phyloP scores from a whole-genome alignment of 73 alveolate genomes.

The Paramecium caudatum region DNA sequence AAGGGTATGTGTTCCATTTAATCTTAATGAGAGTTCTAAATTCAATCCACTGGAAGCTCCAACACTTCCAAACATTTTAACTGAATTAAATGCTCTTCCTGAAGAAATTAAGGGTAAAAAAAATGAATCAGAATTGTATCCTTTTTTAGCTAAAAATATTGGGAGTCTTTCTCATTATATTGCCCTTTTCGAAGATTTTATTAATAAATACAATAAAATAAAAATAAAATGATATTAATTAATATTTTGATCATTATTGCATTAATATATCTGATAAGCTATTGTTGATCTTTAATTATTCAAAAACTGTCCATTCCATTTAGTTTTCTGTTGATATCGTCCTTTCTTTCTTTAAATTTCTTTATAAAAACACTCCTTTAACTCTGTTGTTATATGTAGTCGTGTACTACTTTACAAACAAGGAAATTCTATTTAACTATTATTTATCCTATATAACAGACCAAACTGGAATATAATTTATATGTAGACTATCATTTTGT shows the following conservation, averaged over 20 bases:
- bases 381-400: conserved; percentile 35
- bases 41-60: conserved; percentile 85
- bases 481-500: conserved; percentile 26
- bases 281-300: conserved; percentile 1
- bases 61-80: not conserved
- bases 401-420: conserved; percentile 37
- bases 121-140: not conserved
- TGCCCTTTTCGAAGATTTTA: conserved; percentile 32
- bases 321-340: not conserved
- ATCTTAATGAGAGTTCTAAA: conserved; percentile 72
- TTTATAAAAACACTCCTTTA: conserved; percentile 28
- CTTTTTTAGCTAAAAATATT: conserved; percentile 23
- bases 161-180: not conserved
- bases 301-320: conserved; percentile 50
- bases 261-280: conserved; percentile 29
- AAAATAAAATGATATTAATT: conserved; percentile 14
- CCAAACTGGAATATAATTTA: conserved; percentile 48
- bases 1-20: conserved; percentile 92
- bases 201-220: not conserved
- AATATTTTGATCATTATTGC: not conserved
- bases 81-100: not conserved
- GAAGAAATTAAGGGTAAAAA: not conserved
- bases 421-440: conserved; percentile 16
- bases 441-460: conserved; percentile 5
- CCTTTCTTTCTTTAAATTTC: conserved; percentile 23